Evolutionary conservation across 2,329 filamentous ascomycete species (phyloP), one percentile per base, ranked within the genome.

Genomic region (Daldinia sp.): DNA sequence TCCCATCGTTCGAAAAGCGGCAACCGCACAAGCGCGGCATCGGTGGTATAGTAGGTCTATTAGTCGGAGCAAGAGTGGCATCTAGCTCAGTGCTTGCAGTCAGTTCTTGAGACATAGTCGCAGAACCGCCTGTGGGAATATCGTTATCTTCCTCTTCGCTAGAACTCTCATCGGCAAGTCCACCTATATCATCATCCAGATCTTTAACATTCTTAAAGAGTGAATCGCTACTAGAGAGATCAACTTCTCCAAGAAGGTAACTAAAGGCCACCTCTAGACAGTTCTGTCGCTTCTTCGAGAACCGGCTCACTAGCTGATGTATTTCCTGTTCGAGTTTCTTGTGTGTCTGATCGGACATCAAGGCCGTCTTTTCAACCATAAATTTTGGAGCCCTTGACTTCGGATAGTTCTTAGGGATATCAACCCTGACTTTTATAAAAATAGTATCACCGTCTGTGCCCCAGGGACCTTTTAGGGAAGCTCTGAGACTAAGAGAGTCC

Each of bases 91-190:
- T 82, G 67, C 85, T 88, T 7, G 84, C 82, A 48, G 83, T 84
- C 23, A 90, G 81, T 71, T 90, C 88, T 70, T 89, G 88, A 6
- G 88, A 90, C 86, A 90, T 87, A 60, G 86, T 85, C 12, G 84
- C 85, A 7, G 85, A 87, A 18, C 84, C 85, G 3, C 85, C 85
- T 1, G 84, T 77, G 0, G 84, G 83, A 10, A 87, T 85, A 26
- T 85, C 83, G 51, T 83, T 83, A 23, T 94, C 93, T 71, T 94
- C 92, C 67, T 93, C 91, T 69, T 93, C 91, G 74, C 92, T 97
- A 2, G 93, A 98, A 72, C 93, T 95, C 71, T 96, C 93, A 64
- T 92, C 92, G 33, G 83, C 86, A 39, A 89, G 79, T 2, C 81
- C 87, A 65, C 86, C 87, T 5, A 87, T 75, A 53, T 85, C 84